Evolutionary conservation across 208 protist species (phyloP), one percentile per base, ranked within the genome.

Genomic region (Crithidia expoeki): DNA sequence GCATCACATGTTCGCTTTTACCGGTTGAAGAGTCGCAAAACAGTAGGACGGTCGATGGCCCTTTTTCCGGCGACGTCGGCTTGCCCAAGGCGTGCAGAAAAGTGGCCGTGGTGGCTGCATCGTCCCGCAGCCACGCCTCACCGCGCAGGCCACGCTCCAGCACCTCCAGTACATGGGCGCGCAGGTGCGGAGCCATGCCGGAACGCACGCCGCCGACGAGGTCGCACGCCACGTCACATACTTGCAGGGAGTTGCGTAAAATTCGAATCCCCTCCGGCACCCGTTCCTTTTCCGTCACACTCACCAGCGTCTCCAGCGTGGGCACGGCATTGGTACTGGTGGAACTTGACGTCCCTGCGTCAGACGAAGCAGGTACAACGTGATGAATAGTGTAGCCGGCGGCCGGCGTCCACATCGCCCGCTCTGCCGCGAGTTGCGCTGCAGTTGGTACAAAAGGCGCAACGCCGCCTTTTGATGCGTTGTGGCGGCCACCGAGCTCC

Each of bases 401-500:
- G 21, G 73, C 62, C 9, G 69, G 62, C 3, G 62, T 71, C 68
- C 65, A 68, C 57, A 38, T 56, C 10, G 81, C 72, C 12, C 74
- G 58, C 60, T 90, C 85, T 17, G 74, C 68, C 0, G 72, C 76
- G n/a, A 90, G 53, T 17, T 78, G 49, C 42, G 65, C 62, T 0
- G 51, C 40, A 1, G 71, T 56, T 2, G 78, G 61, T 17, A 83
- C 68, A 25, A 53, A 68, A 0, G 85, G 69, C 4, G 74, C 47
- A 34, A 66, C 58, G 14, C 74, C 77, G 34, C 70, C 61, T 50
- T 82, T 68, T 9, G 46, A 47, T 0, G 83, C 73, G 69, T 91
- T 93, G 64, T 90, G 85, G 34, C 79, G 69, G 11, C 90, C 90
- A 23, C 86, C 86, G 0, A 87, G 68, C 49, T 84, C 75, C 21